A percentile compares a stretch with the other conserved stretches of the same genome.
phyloP scores from a whole-genome alignment of 768 basidiomycete genomes.

The Leccinum boreale region DNA sequence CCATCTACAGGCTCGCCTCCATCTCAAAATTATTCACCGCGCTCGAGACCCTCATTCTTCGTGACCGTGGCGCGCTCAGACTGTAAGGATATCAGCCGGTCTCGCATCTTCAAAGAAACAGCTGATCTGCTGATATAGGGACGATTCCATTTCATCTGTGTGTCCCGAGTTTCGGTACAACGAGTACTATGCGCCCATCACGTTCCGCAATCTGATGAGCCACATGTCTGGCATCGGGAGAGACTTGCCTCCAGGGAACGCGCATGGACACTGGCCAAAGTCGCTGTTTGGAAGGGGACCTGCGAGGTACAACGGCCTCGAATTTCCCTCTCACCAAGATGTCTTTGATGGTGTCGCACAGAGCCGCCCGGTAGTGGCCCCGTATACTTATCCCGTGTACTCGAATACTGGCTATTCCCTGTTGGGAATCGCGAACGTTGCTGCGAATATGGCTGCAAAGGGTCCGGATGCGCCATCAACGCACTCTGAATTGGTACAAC shows the following conservation, averaged over 20 bases:
- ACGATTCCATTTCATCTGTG: conserved; percentile 43
- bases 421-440: conserved; percentile 35
- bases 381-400: conserved; percentile 44
- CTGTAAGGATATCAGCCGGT: conserved; percentile 27
- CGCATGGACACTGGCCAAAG: conserved; percentile 39
- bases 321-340: conserved; percentile 30
- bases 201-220: conserved; percentile 40
- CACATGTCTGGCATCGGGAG: conserved; percentile 35
- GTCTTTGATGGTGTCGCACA: conserved; percentile 36
- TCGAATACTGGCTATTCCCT: conserved; percentile 37
- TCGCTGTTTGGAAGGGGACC: conserved; percentile 26
- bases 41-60: conserved; percentile 46
- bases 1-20: conserved; percentile 51
- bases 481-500: conserved; percentile 42
- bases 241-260: conserved; percentile 36
- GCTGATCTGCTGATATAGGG: conserved; percentile 25
- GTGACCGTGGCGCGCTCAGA: conserved; percentile 41
- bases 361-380: conserved; percentile 40
- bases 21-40: conserved; percentile 51
- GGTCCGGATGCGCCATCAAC: conserved; percentile 23
- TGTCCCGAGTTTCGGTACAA: conserved; percentile 23
- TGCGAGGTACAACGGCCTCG: conserved; percentile 28
- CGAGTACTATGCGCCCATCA: conserved; percentile 29
- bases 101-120: neutral
- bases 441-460: conserved; percentile 25